Conservation (phyloP, 345 rosid genomes). For the Cochlearia excelsa region DNA sequence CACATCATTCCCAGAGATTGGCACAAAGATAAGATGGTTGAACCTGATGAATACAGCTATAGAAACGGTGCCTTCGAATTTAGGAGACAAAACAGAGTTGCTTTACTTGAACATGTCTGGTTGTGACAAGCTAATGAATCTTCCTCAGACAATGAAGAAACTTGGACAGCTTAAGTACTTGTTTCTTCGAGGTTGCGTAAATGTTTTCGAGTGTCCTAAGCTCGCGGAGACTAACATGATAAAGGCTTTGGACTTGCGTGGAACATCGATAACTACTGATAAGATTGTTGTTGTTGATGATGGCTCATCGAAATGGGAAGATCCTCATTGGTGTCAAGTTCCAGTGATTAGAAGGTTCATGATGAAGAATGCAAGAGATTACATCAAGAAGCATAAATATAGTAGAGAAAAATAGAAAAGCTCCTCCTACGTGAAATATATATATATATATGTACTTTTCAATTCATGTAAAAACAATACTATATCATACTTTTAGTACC, state of each 20-base stretch:
- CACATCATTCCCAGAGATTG: constrained; percentile 25
- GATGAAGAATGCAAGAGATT: constrained; percentile 26
- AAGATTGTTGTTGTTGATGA: background rate
- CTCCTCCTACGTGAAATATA: no score
- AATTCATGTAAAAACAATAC: no score
- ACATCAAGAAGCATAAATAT: constrained; percentile 9
- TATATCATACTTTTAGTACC: no score
- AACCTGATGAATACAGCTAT: constrained; percentile 21
- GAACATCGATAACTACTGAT: constrained; percentile 24
- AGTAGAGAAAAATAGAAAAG: background rate
- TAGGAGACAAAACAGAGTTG: constrained; percentile 24
- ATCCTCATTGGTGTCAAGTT: constrained; percentile 25
- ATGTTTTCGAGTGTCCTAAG: constrained; percentile 26
- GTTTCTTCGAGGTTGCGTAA: constrained; percentile 28
- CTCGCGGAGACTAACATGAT: constrained; percentile 18
- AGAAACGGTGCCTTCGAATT: constrained; percentile 24
- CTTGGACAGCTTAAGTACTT: constrained; percentile 26
- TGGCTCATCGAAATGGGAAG: background rate
- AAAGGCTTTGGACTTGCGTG: constrained; percentile 30
- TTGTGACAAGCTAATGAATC: constrained; percentile 17
- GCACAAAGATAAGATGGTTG: constrained; percentile 27
- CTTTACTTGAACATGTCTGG: constrained; percentile 25
- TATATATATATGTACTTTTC: background rate
- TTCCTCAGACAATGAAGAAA: constrained; percentile 27
- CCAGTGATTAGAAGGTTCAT: constrained; percentile 26